Percentiles rank a stretch among this genome's conserved stretches.
These are phyloP conservation scores for Aspergillus sclerotialis DNA, from an alignment of 2,329 filamentous ascomycete genomes.

Conservation along the genomic window DNA sequence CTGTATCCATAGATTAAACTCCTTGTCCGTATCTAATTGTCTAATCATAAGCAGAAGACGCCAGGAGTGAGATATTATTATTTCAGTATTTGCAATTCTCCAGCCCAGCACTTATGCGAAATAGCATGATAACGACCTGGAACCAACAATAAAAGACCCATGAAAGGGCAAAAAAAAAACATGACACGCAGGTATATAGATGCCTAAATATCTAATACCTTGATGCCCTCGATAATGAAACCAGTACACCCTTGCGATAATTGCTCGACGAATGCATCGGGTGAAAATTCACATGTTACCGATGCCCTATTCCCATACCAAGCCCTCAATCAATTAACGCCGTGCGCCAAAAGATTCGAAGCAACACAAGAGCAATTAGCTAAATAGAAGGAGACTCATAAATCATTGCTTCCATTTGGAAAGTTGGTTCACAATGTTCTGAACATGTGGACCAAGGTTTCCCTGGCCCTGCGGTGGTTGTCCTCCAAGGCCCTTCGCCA, in stretches of 20 bases:
- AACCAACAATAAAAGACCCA: neutral
- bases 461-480: constrained; percentile 30
- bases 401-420: constrained; percentile 41
- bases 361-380: constrained; percentile 11
- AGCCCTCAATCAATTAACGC: constrained; percentile 1
- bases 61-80: neutral
- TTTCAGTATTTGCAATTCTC: constrained; percentile 2
- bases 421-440: constrained; percentile 43
- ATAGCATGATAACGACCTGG: neutral
- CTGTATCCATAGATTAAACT: neutral
- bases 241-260: neutral
- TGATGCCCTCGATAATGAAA: neutral
- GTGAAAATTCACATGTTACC: neutral
- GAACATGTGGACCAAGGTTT: constrained; percentile 32
- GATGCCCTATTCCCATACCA: neutral
- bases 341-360: neutral
- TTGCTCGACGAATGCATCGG: neutral
- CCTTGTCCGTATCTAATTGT: neutral
- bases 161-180: neutral
- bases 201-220: neutral
- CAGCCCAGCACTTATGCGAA: neutral
- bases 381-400: constrained; percentile 13
- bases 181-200: neutral
- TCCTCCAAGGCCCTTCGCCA: constrained; percentile 31
- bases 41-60: neutral